Base-by-base conservation (phyloP, 176 grass and related monocot genomes). In the Themeda triandra region DNA sequence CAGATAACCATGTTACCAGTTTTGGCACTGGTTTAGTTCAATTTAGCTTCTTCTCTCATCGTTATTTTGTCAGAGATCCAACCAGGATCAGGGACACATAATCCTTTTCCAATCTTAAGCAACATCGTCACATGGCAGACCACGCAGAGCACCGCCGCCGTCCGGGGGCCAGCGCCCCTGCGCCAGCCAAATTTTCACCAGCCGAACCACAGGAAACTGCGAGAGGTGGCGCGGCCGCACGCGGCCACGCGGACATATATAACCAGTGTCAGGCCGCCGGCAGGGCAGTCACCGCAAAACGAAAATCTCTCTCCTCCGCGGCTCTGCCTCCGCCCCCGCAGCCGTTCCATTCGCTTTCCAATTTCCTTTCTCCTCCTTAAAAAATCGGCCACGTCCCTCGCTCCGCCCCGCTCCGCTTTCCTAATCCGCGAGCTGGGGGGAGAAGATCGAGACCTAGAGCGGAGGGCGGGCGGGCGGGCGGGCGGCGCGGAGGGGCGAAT, bases 381-480 rank as follows among this genome's bases (percentile, higher is more conserved):
- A 74, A 23, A 88, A 74, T 80, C 76, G 69, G 37, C 62, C 70
- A 62, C 87, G 82, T 12, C 79, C n/a, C 32, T 24, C 13, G 56
- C 49, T 0, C 60, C 77, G 29, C 19, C 21, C 30, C 56, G 76
- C 79, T 74, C 30, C 56, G 76, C 79, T 74, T 67, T 32, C 84
- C 59, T 59, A 73, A 90, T 83, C 69, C 49, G 49, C 62, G 63
- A 62, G 74, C 30, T 72, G 49, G 78, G 71, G 71, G 46, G 39
- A 30, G 59, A 24, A 37, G 66, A 71, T 64, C 73, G 73, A 65
- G 60, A 46, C 76, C 79, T 71, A 66, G 75, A 32, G 63, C 49
- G 56, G 78, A 40, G 42, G 24, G 60, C 21, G 32, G 3, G 32
- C 33, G 32, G 3, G 32, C 33, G 56, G 36, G 83, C 37, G 35